Evolutionary conservation across 1,284 basidiomycete species (phyloP), one percentile per base, ranked within the genome.

Genomic region (Rhodofomes roseus): DNA sequence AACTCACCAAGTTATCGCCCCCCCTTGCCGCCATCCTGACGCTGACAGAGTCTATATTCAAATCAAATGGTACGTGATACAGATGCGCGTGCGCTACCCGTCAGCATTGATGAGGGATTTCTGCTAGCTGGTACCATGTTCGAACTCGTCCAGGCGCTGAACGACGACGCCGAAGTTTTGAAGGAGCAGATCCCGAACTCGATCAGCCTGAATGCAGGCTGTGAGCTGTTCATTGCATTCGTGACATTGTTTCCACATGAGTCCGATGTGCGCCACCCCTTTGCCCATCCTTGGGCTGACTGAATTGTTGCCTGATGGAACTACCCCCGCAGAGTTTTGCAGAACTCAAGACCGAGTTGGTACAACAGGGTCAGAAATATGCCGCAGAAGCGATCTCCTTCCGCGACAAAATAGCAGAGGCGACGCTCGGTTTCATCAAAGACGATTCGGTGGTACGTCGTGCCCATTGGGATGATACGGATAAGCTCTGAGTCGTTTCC

Each of bases 381-480:
- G 89, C 89, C 23, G 73, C 79, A 55, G 85, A 91, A 73, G 93
- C 93, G n/a, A 79, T 92, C 55, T 85, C 89, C 46, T 97, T 94
- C 78, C 84, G 96, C 58, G 84, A 87, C 65, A 95, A 93, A 74
- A 98, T 99, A 66, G 93, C 94, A 40, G 84, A 91, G 65, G 81
- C 95, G n/a, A 87, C 92, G 23, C 83, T 95, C 56, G 91, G 90
- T 53, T 98, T 98, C 76, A 92, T 98, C 71, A 90, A 93, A 71
- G 96, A 98, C 70, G 94, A 95, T 71, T 92, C 91, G 37, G 90
- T 96, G 65, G 94, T 93, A 73, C 68, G 87, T 77, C 54, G 58
- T 51, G 52, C 37, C 50, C 61, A 23, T 43, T 23, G 51, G 50
- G 40, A 48, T 37, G 37, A 5, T 44, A 25, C 20, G 51, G 50